Evolutionary conservation across 306 rosid genomes (phyloP).

Genomic region (cucumber (Cucumis sativus)): DNA sequence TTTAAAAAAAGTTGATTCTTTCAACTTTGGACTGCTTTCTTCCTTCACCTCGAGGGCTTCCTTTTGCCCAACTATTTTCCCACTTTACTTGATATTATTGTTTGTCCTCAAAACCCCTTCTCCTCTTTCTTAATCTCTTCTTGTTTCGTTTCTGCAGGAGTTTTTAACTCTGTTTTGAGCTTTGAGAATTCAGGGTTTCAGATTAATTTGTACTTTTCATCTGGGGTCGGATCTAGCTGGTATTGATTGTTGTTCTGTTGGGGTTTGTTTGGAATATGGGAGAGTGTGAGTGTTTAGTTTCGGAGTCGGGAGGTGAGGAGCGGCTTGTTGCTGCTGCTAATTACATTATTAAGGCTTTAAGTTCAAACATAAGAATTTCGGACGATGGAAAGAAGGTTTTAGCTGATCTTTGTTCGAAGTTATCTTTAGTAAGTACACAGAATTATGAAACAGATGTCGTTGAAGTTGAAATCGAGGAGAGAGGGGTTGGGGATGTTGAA

Average conservation of each 20-base stretch:
- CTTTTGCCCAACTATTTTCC: neutral
- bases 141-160: constrained; percentile 2
- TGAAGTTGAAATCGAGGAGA: constrained; percentile 7
- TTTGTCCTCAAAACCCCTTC: neutral
- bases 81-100: neutral
- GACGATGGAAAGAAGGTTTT: constrained; percentile 48
- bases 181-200: neutral
- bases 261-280: constrained; percentile 28
- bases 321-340: constrained; percentile 60
- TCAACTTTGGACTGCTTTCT: neutral
- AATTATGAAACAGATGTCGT: constrained; percentile 25
- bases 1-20: neutral
- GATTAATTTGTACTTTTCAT: constrained; percentile 6
- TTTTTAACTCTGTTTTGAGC: constrained; percentile 9
- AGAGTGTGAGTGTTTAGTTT: constrained; percentile 33
- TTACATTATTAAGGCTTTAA: constrained; percentile 50
- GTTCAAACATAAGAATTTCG: constrained; percentile 54
- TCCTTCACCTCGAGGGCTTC: neutral
- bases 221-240: constrained; percentile 11
- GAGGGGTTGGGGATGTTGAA: constrained; percentile 10
- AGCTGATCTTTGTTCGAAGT: constrained; percentile 54
- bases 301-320: constrained; percentile 55
- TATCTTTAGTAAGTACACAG: constrained; percentile 31
- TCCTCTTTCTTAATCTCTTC: neutral
- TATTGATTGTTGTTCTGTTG: neutral